Evolutionary conservation across 2,329 filamentous ascomycete genomes (phyloP).

Genomic region (Alternaria brassicicola): DNA sequence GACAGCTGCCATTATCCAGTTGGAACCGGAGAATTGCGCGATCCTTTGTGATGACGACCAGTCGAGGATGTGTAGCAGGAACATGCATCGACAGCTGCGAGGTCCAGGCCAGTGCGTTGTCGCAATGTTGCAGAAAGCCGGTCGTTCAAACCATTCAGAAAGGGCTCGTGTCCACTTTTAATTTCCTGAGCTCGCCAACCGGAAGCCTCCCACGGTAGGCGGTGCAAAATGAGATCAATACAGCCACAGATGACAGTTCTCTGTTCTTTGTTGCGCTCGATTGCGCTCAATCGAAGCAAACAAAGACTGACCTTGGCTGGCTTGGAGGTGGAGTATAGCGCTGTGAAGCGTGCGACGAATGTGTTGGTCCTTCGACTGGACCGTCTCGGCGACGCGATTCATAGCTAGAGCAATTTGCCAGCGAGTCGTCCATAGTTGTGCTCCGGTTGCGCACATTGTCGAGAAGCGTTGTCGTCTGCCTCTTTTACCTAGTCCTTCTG

Average conservation of each 20-base stretch:
- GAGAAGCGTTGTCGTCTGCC: neutral
- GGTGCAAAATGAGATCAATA: slow-evolving; percentile 34
- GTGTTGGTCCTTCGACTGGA: slow-evolving; percentile 15
- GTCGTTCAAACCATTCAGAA: slow-evolving; percentile 25
- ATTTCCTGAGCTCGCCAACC: slow-evolving; percentile 37
- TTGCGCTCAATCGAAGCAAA: slow-evolving; percentile 11
- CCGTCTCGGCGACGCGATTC: slow-evolving; percentile 2
- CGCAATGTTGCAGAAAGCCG: slow-evolving; percentile 20
- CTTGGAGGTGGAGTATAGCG: slow-evolving; percentile 19
- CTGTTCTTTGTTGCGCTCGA: slow-evolving; percentile 10
- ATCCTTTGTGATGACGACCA: slow-evolving; percentile 1
- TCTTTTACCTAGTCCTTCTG: neutral
- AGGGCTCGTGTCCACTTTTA: slow-evolving; percentile 31
- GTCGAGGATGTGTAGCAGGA: slow-evolving; percentile 18
- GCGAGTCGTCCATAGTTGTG: neutral
- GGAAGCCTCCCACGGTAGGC: slow-evolving; percentile 18
- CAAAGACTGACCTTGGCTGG: slow-evolving; percentile 11
- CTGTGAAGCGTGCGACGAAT: slow-evolving; percentile 10
- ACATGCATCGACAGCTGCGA: slow-evolving; percentile 26
- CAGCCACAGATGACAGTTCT: slow-evolving; percentile 26
- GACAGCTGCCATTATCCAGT: slow-evolving; percentile 1
- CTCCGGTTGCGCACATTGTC: neutral
- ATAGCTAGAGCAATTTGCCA: slow-evolving; percentile 2
- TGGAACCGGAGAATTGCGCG: neutral
- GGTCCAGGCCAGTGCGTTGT: slow-evolving; percentile 19